These are phyloP conservation scores for Hygrophoropsis aurantiaca DNA, from an alignment of 768 basidiomycete genomes.

Conservation along the genomic window DNA sequence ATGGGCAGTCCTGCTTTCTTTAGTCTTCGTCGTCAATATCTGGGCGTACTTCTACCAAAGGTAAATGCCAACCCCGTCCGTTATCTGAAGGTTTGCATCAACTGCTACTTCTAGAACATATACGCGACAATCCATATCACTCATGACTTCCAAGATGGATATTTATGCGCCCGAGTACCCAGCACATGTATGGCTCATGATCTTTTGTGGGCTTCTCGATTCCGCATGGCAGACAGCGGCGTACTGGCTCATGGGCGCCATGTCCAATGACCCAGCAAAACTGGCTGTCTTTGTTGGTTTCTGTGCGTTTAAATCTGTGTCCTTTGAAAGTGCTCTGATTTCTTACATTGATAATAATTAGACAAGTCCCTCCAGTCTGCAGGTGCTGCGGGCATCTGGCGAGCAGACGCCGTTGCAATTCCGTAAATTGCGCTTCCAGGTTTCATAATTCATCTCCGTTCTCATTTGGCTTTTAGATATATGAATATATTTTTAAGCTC, in stretches of 20 bases:
- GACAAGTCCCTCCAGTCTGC: conserved; percentile 79
- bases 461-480: conserved; percentile 34
- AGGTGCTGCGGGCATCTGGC: conserved; percentile 72
- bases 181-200: conserved; percentile 59
- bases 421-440: conserved; percentile 47
- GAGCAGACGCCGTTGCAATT: conserved; percentile 57
- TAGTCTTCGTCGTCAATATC: conserved; percentile 68
- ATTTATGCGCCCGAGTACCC: conserved; percentile 55
- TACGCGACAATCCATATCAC: conserved; percentile 50
- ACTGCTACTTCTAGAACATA: conserved; percentile 48
- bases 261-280: conserved; percentile 81
- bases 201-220: conserved; percentile 74
- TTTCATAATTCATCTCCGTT: background rate
- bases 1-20: conserved; percentile 58
- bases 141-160: conserved; percentile 51
- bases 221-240: conserved; percentile 85
- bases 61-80: conserved; percentile 39
- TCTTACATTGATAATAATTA: too few species aligned
- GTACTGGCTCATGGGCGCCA: conserved; percentile 83
- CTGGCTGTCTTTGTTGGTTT: conserved; percentile 81
- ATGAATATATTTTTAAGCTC: conserved; percentile 76
- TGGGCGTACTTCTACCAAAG: conserved; percentile 80
- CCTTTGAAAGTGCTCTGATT: conserved; percentile 3
- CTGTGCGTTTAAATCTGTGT: conserved; percentile 47
- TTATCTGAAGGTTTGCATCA: background rate